These are phyloP conservation scores for Erucastrum elatum DNA, from an alignment of 345 rosid species.

Conservation along the genomic window DNA sequence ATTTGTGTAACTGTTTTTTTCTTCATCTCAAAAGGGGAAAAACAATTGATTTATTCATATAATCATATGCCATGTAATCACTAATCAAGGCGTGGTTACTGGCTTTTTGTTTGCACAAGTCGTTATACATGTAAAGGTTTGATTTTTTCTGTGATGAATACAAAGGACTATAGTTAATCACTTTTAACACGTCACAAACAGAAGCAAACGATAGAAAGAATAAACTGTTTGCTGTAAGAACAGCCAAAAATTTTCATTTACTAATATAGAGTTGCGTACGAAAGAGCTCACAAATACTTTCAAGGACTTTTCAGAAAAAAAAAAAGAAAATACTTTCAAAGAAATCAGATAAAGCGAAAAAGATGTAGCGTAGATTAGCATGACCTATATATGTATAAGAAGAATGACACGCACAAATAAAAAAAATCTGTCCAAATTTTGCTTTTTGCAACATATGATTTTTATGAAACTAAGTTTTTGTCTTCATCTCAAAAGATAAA, in stretches of 20 bases:
- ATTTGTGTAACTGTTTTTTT: conserved; percentile 24
- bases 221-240: not conserved
- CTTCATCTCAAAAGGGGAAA: not conserved
- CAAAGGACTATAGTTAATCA: conserved; percentile 4
- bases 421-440: too few species aligned
- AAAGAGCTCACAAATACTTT: too few species aligned
- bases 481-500: too few species aligned
- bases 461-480: too few species aligned
- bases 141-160: conserved; percentile 3
- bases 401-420: too few species aligned
- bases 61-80: conserved; percentile 29
- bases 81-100: conserved; percentile 26
- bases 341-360: too few species aligned
- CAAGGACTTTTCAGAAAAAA: too few species aligned
- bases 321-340: too few species aligned
- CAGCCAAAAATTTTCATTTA: not conserved
- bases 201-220: conserved; percentile 5
- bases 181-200: not conserved
- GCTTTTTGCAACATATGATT: too few species aligned
- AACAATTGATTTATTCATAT: conserved; percentile 21
- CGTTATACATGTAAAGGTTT: conserved; percentile 35
- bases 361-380: too few species aligned
- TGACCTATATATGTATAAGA: too few species aligned
- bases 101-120: conserved; percentile 33
- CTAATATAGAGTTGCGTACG: not conserved